phyloP scores from a whole-genome alignment of 2,329 filamentous ascomycete genomes.

The Fusarium liriodendri region DNA sequence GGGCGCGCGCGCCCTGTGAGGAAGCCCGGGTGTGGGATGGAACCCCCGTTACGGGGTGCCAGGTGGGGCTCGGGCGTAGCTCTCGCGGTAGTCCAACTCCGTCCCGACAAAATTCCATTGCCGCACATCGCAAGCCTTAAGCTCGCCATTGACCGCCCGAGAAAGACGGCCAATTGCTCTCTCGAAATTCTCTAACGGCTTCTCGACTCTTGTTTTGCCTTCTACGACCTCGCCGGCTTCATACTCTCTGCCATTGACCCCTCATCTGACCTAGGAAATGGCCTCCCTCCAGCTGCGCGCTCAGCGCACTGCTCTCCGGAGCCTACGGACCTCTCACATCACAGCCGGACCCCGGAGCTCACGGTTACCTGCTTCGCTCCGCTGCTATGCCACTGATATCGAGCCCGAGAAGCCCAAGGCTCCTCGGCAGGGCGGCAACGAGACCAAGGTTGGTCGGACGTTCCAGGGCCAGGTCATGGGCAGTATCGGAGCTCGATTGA shows the following conservation, averaged over 20 bases:
- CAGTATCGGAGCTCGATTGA: constrained; percentile 65
- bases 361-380: constrained; percentile 27
- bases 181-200: not conserved
- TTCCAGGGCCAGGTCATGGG: constrained; percentile 72
- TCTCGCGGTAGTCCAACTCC: constrained; percentile 44
- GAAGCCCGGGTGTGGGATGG: constrained; percentile 8
- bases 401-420: constrained; percentile 50
- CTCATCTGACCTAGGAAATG: constrained; percentile 33
- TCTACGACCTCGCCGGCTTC: not conserved
- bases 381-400: constrained; percentile 51
- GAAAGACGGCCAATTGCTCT: constrained; percentile 11
- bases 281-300: constrained; percentile 49
- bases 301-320: constrained; percentile 46
- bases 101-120: constrained; percentile 43
- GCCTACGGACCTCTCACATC: constrained; percentile 38
- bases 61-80: constrained; percentile 36
- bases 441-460: constrained; percentile 52
- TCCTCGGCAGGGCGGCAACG: constrained; percentile 47
- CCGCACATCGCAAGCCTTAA: constrained; percentile 38
- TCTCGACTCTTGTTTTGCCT: not conserved
- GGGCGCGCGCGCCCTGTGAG: not conserved
- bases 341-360: constrained; percentile 25
- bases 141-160: constrained; percentile 19
- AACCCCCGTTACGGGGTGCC: not conserved
- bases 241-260: constrained; percentile 18